Base-by-base conservation (phyloP, 306 rosid species). In the Malus sieversii region DNA sequence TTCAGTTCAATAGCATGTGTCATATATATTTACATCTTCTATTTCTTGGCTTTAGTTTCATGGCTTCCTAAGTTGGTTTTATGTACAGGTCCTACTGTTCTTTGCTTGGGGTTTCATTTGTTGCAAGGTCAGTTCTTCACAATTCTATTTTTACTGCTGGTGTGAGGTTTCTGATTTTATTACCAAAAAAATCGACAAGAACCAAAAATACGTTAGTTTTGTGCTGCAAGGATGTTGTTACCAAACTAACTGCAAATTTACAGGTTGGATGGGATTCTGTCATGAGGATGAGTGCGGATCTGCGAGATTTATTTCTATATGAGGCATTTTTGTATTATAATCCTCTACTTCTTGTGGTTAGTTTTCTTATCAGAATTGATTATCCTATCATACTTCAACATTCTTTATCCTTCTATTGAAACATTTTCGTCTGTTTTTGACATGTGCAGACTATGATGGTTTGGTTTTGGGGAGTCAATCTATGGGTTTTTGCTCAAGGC, bases 201-300 rank as follows among this genome's bases (percentile, higher is more conserved):
- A 35, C 73, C 15, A 57, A 70, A 62, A 14, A n/a, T 77, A 25
- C 53, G 23, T 10, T 72, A 71, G 16, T 64, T 71, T 66, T 85
- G 70, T 68, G 53, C 71, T 77, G 48, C 68, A 57, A 69, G 75
- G 76, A 64, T 77, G 75, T 77, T 79, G 4, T 80, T 68, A 81
- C 48, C 68, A 53, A 62, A 3, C 51, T 61, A 29, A 58, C 66
- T 71, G 55, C 78, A 75, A 81, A 70, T 68, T 65, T 87, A 85
- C 87, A 96, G 99, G 71, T 92, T 77, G 97, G 98, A 83, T 96
- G 99, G 98, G 92, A 89, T 82, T 92, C 99, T 71, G 99, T 96
- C 46, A 96, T 96, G 99, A 87, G 96, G 85, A 96, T 96, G 99
- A 92, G 99, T 78, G 96, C 75, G 52, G 97, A 96, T 88, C 81